phyloP scores from a whole-genome alignment of 2,329 filamentous ascomycete genomes.

The Fusarium phyllophilum region DNA sequence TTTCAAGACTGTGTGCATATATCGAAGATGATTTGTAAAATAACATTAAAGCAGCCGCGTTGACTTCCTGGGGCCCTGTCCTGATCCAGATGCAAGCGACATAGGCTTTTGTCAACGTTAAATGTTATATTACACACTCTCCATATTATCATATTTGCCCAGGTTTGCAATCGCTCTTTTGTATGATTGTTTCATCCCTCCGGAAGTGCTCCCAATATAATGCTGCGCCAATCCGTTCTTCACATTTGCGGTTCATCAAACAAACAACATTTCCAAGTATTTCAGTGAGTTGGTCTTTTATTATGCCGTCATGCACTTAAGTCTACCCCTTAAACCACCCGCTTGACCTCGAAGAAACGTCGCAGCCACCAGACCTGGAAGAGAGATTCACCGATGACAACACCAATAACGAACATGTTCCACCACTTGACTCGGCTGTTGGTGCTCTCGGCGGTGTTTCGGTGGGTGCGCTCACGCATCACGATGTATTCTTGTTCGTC shows the following conservation, averaged over 20 bases:
- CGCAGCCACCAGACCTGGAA: constrained; percentile 99
- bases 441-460: constrained; percentile 98
- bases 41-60: not conserved
- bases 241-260: constrained; percentile 26
- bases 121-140: constrained; percentile 35
- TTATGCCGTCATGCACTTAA: constrained; percentile 4
- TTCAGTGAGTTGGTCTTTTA: constrained; percentile 2
- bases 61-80: not conserved
- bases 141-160: constrained; percentile 36
- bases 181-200: constrained; percentile 30
- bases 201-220: constrained; percentile 22
- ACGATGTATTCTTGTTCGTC: constrained; percentile 99
- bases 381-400: constrained; percentile 89
- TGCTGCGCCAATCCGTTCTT: constrained; percentile 38
- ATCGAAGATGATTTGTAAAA: not conserved
- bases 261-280: constrained; percentile 21
- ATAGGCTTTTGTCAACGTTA: constrained; percentile 20
- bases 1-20: not conserved
- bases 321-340: constrained; percentile 62
- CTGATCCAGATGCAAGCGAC: not conserved
- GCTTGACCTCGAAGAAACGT: constrained; percentile 92
- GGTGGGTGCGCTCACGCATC: constrained; percentile 91
- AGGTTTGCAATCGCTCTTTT: constrained; percentile 26
- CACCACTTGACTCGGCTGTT: constrained; percentile 99
- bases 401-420: constrained; percentile 94